Percentiles rank a stretch among this genome's conserved stretches.
These are phyloP conservation scores for Smallanthus sonchifolius DNA, from an alignment of 129 eudicot species.

Conservation along the genomic window DNA sequence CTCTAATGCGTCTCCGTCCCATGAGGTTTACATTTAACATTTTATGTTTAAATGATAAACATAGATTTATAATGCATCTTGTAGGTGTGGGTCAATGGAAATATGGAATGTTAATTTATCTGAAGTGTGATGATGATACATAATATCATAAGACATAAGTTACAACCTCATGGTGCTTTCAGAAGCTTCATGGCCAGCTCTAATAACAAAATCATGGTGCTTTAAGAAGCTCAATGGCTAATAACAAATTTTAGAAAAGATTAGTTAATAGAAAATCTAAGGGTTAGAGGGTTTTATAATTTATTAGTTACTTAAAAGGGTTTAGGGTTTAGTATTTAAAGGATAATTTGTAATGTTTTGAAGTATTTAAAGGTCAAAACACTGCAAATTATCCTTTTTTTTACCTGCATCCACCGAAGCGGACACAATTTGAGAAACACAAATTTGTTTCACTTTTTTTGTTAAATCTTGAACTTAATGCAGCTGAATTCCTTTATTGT, in stretches of 20 bases:
- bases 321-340: no score
- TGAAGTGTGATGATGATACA: not conserved
- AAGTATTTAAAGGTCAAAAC: not conserved
- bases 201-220: not conserved
- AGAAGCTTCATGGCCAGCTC: not conserved
- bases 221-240: not conserved
- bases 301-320: no score
- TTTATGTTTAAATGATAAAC: not conserved
- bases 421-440: not conserved
- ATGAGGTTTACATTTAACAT: conserved; percentile 47
- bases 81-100: not conserved
- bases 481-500: not conserved
- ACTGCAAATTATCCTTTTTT: not conserved
- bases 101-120: not conserved
- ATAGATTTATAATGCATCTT: conserved; percentile 8
- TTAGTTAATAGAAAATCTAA: not conserved
- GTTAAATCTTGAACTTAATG: not conserved
- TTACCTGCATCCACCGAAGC: not conserved
- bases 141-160: not conserved
- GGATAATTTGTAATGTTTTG: not conserved
- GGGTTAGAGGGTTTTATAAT: no score
- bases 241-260: not conserved
- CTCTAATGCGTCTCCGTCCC: conserved; percentile 36
- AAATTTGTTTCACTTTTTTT: not conserved
- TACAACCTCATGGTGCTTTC: not conserved